phyloP scores from a whole-genome alignment of 495 filamentous ascomycete genomes.

The Xanthoparmelia taractica region DNA sequence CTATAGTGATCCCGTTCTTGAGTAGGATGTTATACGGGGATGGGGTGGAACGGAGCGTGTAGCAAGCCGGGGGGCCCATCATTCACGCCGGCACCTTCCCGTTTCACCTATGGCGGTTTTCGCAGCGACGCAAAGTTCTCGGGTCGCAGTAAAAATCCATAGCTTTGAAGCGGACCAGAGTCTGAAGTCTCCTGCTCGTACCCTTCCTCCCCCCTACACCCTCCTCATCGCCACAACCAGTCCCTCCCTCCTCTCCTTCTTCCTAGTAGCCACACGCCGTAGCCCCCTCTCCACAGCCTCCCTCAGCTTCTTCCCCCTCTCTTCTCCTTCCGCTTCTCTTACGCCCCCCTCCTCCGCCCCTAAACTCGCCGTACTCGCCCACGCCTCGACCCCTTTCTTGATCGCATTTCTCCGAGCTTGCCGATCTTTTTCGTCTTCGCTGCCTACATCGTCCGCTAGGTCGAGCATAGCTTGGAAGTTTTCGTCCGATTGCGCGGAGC shows the following conservation, averaged over 20 bases:
- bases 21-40: too few relatives aligned
- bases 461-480: constrained; percentile 6
- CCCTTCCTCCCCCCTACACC: background rate
- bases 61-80: too few relatives aligned
- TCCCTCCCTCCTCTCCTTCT: background rate
- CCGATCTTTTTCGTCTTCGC: background rate
- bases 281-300: background rate
- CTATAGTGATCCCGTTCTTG: too few relatives aligned
- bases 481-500: background rate
- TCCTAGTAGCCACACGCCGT: background rate
- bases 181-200: too few relatives aligned
- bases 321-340: background rate
- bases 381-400: background rate
- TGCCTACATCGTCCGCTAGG: background rate
- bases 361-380: background rate
- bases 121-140: too few relatives aligned
- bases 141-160: too few relatives aligned
- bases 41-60: too few relatives aligned
- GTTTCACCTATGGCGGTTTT: too few relatives aligned
- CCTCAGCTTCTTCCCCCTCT: background rate
- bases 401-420: background rate
- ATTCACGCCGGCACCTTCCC: too few relatives aligned
- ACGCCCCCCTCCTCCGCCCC: background rate
- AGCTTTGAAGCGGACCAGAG: too few relatives aligned
- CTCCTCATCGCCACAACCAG: background rate